These are phyloP conservation scores for Xylaria palmicola DNA, from an alignment of 495 filamentous ascomycete species.

Conservation along the genomic window DNA sequence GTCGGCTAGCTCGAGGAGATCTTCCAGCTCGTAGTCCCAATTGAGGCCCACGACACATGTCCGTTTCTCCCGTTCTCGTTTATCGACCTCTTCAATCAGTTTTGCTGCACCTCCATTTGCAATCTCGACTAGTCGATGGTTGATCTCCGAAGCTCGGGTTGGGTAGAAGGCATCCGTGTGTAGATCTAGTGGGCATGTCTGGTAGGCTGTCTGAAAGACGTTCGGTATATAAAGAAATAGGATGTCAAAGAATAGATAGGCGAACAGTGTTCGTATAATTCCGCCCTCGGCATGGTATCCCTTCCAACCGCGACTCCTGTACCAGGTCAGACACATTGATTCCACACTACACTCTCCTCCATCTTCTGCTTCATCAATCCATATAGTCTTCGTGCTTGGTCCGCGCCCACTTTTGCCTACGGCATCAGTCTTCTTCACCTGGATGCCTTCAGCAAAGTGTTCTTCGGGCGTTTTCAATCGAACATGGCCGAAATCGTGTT, in stretches of 20 bases:
- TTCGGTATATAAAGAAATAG: constrained; percentile 93
- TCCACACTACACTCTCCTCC: constrained; percentile 78
- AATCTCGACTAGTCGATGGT: constrained; percentile 81
- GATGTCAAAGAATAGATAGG: constrained; percentile 88
- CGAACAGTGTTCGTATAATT: constrained; percentile 87
- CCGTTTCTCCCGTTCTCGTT: constrained; percentile 60
- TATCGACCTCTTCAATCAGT: constrained; percentile 68
- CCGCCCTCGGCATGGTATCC: constrained; percentile 92
- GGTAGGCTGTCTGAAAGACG: constrained; percentile 93
- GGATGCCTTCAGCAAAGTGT: constrained; percentile 71
- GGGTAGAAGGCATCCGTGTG: constrained; percentile 94
- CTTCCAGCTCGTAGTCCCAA: constrained; percentile 82
- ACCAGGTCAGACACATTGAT: constrained; percentile 87
- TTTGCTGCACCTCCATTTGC: constrained; percentile 67
- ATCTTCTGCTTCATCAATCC: constrained; percentile 72
- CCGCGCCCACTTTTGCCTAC: constrained; percentile 40
- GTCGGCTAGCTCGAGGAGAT: constrained; percentile 75
- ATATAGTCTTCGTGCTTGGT: constrained; percentile 74
- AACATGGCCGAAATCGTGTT: constrained; percentile 91
- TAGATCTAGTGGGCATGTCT: constrained; percentile 90
- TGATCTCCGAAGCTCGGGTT: constrained; percentile 80
- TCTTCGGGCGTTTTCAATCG: constrained; percentile 71
- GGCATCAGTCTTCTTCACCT: constrained; percentile 59
- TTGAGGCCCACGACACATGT: constrained; percentile 88
- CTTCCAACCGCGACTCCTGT: constrained; percentile 83